A percentile compares a stretch with the other conserved stretches of the same genome.
Evolutionary conservation across 306 rosid genomes (phyloP).

Genomic region (Luffa aegyptiaca): DNA sequence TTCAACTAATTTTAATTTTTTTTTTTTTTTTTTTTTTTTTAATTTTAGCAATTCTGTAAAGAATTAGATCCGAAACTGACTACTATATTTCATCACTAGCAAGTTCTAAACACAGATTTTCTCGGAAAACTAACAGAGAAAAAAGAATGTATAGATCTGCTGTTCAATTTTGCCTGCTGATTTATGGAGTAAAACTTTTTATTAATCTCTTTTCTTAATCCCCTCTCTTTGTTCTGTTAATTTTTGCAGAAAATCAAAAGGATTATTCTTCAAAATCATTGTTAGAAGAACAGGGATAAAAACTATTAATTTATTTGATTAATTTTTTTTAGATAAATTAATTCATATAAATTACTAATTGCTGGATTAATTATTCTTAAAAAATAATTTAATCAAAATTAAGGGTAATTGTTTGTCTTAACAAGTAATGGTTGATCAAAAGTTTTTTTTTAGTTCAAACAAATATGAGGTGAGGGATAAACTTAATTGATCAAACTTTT

Average conservation of each 20-base stretch:
- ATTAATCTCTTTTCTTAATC: not conserved
- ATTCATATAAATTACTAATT: no score
- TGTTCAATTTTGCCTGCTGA: not conserved
- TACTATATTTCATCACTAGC: not conserved
- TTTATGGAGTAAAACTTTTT: not conserved
- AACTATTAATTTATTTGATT: no score
- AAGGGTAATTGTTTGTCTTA: no score
- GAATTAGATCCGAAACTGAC: slow-evolving; percentile 5
- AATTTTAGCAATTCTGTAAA: not conserved
- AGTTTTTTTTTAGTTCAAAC: not conserved
- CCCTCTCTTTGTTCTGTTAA: not conserved
- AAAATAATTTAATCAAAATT: no score
- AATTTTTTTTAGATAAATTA: no score
- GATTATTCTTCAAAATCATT: not conserved
- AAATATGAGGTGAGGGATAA: not conserved
- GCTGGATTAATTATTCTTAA: no score
- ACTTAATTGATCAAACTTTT: no score
- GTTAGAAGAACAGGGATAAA: no score
- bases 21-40: no score
- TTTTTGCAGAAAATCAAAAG: not conserved
- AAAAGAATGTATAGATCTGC: not conserved
- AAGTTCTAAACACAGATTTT: not conserved
- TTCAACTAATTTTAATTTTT: not conserved
- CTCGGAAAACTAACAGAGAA: not conserved
- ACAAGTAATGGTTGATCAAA: no score